phyloP scores from a whole-genome alignment of 2,329 filamentous ascomycete genomes.

The Fonsecaea monophora region DNA sequence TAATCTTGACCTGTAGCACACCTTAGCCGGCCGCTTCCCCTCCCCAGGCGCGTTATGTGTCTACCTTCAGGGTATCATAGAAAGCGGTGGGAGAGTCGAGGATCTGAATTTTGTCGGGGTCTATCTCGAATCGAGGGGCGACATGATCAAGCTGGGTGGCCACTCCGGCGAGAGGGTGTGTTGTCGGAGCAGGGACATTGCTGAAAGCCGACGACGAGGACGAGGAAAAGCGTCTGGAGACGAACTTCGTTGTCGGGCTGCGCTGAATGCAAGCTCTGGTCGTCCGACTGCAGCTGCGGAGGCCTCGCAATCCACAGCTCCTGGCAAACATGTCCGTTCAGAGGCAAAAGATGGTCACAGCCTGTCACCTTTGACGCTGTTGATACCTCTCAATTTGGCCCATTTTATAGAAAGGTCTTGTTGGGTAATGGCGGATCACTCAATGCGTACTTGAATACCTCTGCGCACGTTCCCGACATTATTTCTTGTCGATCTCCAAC shows the following conservation, averaged over 20 bases:
- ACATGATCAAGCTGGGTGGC: slow-evolving; percentile 82
- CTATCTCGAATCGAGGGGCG: slow-evolving; percentile 86
- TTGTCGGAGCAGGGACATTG: slow-evolving; percentile 48
- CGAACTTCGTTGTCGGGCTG: slow-evolving; percentile 16
- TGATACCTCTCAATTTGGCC: slow-evolving; percentile 15
- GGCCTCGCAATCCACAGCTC: slow-evolving; percentile 30
- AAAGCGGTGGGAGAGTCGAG: slow-evolving; percentile 84
- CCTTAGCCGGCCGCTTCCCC: slow-evolving; percentile 32
- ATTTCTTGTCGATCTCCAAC: background rate
- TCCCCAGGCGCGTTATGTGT: slow-evolving; percentile 6
- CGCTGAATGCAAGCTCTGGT: slow-evolving; percentile 16
- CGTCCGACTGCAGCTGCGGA: slow-evolving; percentile 35
- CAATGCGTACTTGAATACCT: background rate
- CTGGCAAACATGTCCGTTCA: slow-evolving; percentile 36
- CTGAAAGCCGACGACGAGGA: slow-evolving; percentile 28
- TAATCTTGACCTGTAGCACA: slow-evolving; percentile 73
- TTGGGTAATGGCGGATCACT: background rate
- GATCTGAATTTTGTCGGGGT: slow-evolving; percentile 79
- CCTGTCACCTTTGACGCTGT: background rate
- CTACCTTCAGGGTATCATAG: slow-evolving; percentile 86
- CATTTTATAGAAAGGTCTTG: background rate
- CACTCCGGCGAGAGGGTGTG: slow-evolving; percentile 63
- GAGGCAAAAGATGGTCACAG: background rate
- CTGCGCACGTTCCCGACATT: background rate
- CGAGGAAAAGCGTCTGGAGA: slow-evolving; percentile 31